These are phyloP conservation scores for Inonotus hispidus DNA, from an alignment of 1,284 basidiomycete species.

Conservation along the genomic window DNA sequence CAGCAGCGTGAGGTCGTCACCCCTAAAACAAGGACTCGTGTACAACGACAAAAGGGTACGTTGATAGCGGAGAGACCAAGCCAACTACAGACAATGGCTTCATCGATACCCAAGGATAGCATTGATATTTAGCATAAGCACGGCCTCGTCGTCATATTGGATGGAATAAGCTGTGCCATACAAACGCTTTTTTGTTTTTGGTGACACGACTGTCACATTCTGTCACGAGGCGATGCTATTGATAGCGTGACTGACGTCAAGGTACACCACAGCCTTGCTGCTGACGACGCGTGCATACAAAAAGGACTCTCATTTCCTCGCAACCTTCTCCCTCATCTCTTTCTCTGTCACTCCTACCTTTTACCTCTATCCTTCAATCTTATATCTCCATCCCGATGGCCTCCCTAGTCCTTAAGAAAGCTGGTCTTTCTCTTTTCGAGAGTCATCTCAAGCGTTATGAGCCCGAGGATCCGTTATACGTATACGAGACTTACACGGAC, in stretches of 20 bases:
- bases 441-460: constrained; percentile 58
- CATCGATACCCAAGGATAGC: no score
- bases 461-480: constrained; percentile 75
- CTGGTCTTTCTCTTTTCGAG: constrained; percentile 56
- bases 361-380: no score
- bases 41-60: no score
- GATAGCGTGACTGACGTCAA: neutral
- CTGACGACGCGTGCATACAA: neutral
- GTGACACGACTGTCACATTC: neutral
- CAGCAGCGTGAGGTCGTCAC: no score
- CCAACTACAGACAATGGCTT: no score
- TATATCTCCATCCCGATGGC: constrained; percentile 29
- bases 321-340: neutral
- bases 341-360: neutral
- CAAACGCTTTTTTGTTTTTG: no score
- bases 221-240: neutral
- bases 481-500: constrained; percentile 74
- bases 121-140: no score
- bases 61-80: no score
- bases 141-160: no score
- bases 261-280: neutral
- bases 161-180: no score
- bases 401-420: constrained; percentile 36
- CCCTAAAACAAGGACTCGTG: no score
- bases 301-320: neutral